Percentiles rank a stretch among this genome's conserved stretches.
These are phyloP conservation scores for Malus orientalis DNA, from an alignment of 306 rosid species.

Conservation along the genomic window DNA sequence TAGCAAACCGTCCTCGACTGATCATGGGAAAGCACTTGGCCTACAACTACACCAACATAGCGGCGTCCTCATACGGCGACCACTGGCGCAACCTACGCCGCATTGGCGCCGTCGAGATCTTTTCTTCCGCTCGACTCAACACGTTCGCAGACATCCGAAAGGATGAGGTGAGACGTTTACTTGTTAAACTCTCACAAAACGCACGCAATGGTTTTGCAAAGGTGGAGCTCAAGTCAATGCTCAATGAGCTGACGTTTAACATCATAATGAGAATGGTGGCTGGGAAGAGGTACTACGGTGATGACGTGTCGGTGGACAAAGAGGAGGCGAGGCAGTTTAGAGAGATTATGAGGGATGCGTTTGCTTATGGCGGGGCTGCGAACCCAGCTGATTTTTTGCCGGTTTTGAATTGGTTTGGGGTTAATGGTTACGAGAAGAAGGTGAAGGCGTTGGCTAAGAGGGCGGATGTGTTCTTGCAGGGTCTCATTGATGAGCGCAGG, in stretches of 20 bases:
- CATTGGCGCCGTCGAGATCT: constrained; percentile 46
- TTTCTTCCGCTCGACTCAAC: constrained; percentile 33
- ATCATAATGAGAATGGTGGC: constrained; percentile 56
- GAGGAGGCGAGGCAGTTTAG: neutral
- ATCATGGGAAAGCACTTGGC: constrained; percentile 27
- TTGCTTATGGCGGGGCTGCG: neutral
- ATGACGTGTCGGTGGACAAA: constrained; percentile 1
- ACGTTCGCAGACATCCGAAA: constrained; percentile 21
- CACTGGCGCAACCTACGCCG: constrained; percentile 88
- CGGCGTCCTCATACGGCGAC: constrained; percentile 41
- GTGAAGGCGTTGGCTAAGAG: neutral
- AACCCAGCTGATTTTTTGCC: neutral
- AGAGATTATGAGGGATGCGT: neutral
- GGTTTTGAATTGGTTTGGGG: constrained; percentile 7
- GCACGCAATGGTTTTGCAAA: constrained; percentile 10
- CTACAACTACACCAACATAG: constrained; percentile 32
- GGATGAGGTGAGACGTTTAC: constrained; percentile 34
- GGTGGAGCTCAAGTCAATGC: constrained; percentile 29
- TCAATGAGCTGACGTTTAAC: constrained; percentile 50
- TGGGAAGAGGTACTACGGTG: constrained; percentile 57
- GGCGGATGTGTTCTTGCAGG: constrained; percentile 27
- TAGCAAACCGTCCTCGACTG: constrained; percentile 41
- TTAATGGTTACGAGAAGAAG: constrained; percentile 5
- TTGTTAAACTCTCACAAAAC: constrained; percentile 12
- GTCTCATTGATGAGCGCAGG: constrained; percentile 39